These are phyloP conservation scores for Monilinia laxa DNA, from an alignment of 2,329 filamentous ascomycete genomes.

Conservation along the genomic window DNA sequence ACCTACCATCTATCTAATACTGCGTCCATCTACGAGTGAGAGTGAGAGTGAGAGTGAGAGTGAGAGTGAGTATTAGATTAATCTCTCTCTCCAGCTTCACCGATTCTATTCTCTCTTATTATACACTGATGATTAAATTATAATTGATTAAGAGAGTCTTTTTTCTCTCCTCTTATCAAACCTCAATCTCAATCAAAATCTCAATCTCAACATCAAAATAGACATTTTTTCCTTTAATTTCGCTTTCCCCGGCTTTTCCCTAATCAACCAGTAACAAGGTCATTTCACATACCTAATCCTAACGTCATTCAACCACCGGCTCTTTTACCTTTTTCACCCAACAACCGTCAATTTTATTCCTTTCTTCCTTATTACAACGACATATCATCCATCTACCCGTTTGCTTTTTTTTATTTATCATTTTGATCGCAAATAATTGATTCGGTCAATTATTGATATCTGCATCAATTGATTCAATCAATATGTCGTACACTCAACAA, in stretches of 20 bases:
- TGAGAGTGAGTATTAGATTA: no score
- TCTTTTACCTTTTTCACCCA: not conserved
- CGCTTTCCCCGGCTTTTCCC: constrained; percentile 1
- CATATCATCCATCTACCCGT: not conserved
- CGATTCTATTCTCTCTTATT: no score
- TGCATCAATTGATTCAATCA: constrained; percentile 31
- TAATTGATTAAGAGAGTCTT: no score
- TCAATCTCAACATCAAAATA: not conserved
- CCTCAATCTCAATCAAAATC: no score
- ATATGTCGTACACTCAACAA: constrained; percentile 58
- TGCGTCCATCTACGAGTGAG: no score
- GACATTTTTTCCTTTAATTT: not conserved
- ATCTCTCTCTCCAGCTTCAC: no score
- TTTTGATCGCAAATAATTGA: constrained; percentile 13
- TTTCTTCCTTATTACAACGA: constrained; percentile 6
- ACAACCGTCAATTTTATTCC: not conserved
- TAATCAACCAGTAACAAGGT: not conserved
- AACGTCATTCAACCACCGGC: constrained; percentile 11
- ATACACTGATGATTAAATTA: no score
- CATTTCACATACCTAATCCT: not conserved
- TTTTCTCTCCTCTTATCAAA: no score
- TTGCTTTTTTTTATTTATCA: not conserved
- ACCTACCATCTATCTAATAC: no score
- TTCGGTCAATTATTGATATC: not conserved
- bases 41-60: no score